Evolutionary conservation across 139 green algal species (phyloP), one percentile per base, ranked within the genome.

Genomic region (Chlamydomonas sphaeroides): DNA sequence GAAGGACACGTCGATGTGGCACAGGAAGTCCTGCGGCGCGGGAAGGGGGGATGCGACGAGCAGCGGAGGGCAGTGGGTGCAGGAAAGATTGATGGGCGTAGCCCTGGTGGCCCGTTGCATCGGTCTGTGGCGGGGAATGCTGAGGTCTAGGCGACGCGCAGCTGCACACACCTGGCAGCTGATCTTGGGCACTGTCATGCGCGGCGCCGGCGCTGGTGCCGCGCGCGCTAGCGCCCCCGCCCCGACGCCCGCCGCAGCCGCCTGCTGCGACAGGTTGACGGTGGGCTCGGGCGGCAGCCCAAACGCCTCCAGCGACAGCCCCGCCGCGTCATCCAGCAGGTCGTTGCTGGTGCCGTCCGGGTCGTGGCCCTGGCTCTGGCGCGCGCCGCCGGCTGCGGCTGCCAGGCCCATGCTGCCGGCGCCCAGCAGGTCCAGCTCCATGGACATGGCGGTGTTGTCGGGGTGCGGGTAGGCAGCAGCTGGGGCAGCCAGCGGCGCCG

Each of bases 101-200:
- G n/a, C n/a, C n/a, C n/a, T n/a, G n/a, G n/a, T n/a, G n/a, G n/a
- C n/a, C n/a, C n/a, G n/a, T n/a, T n/a, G n/a, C n/a, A n/a, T n/a
- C n/a, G n/a, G n/a, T n/a, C n/a, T n/a, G n/a, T n/a, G n/a, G n/a
- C n/a, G n/a, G n/a, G n/a, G n/a, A n/a, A n/a, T n/a, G n/a, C n/a
- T n/a, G n/a, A n/a, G n/a, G n/a, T n/a, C n/a, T n/a, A n/a, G n/a
- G n/a, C n/a, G n/a, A n/a, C n/a, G n/a, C n/a, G n/a, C n/a, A n/a
- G n/a, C n/a, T n/a, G n/a, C n/a, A n/a, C n/a, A n/a, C n/a, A 89
- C 87, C 84, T 93, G 90, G 63, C 90, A 92, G 2, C 89, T 90
- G 65, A 94, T 91, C 70, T 84, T 85, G 65, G 68, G 49, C 17
- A 61, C 73, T 28, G 79, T 25, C 2, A 3, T 10, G 45, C 32